phyloP scores from a whole-genome alignment of 169 alveolate genomes.

The Eimeria mitis region DNA sequence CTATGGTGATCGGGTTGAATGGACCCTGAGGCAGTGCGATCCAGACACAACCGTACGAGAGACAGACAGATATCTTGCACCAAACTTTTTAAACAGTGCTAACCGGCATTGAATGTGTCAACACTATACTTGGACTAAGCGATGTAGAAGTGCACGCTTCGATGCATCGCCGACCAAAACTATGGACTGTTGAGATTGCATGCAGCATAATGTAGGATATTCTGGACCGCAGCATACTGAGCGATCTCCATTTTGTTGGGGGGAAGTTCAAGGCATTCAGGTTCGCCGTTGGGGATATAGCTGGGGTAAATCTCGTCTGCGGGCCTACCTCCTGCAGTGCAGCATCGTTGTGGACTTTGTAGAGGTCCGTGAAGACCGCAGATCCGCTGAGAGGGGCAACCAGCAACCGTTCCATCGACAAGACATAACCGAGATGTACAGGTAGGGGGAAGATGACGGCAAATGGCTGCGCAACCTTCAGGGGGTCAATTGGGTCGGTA shows the following conservation, averaged over 20 bases:
- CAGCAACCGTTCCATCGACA: slow-evolving; percentile 59
- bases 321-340: slow-evolving; percentile 70
- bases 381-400: slow-evolving; percentile 64
- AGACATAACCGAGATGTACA: slow-evolving; percentile 67
- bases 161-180: not conserved
- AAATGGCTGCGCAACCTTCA: slow-evolving; percentile 26
- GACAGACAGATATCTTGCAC: not conserved
- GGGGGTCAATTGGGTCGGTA: not conserved
- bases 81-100: not conserved
- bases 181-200: not conserved
- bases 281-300: not conserved
- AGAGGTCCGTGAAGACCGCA: slow-evolving; percentile 46
- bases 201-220: not conserved
- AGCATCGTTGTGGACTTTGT: slow-evolving; percentile 80
- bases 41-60: not conserved
- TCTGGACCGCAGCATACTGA: not conserved
- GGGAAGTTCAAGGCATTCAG: not conserved
- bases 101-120: not conserved
- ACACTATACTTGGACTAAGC: not conserved
- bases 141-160: not conserved
- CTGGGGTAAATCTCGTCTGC: not conserved
- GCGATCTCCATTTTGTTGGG: not conserved
- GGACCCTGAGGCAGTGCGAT: slow-evolving; percentile 45
- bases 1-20: slow-evolving; percentile 56
- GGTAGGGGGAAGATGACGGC: slow-evolving; percentile 69